Base-by-base conservation (phyloP, 2,329 filamentous ascomycete genomes). In the Rachicladosporium sp. region DNA sequence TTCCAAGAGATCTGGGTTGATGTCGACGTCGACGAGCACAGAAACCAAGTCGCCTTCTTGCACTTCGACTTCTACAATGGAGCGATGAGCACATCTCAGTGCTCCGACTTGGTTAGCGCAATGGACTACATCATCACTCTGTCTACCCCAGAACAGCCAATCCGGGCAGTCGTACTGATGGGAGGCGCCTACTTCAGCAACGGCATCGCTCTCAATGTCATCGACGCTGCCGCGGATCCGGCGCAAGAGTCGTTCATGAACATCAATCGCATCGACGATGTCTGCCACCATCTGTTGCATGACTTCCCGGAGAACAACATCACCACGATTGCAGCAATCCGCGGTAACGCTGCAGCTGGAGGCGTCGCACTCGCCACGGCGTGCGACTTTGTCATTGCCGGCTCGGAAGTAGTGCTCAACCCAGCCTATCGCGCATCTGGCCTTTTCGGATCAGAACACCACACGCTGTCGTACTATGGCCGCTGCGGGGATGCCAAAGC, bases 21-120 rank as follows among this genome's bases (percentile, higher is more conserved):
- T 21, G 60, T 60, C 31, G 52, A 49, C 10, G 41, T 47, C 7
- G 53, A 57, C 29, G 48, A 50, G 6, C 46, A 50, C 8, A 40
- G 46, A 11, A 52, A 52, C 31, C 53, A 50, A 10, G 49, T 59
- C 5, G 63, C 63, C 0, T 64, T 63, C 38, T 45, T 66, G n/a
- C 59, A 62, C 46, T 66, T 63, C 40, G 54, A 65, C 38, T 63
- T 64, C 38, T 66, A 65, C 52, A 66, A 66, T 39, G 63, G 63
- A 23, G 63, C 63, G 37, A 65, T 66, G 62, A 57, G 60, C 13
- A 64, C 62, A 0, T 43, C 42, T 5, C 60, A 66, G 40, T 66
- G 63, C 46, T 53, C 52, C 9, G 53, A 54, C 6, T 48, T 65
- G 15, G 54, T 60, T 36, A 50, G 55, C 6, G 61, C 60, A 9